A percentile compares a stretch with the other conserved stretches of the same genome.
Evolutionary conservation across 2,329 filamentous ascomycete species (phyloP).

Genomic region (Lecanicillium sp.): DNA sequence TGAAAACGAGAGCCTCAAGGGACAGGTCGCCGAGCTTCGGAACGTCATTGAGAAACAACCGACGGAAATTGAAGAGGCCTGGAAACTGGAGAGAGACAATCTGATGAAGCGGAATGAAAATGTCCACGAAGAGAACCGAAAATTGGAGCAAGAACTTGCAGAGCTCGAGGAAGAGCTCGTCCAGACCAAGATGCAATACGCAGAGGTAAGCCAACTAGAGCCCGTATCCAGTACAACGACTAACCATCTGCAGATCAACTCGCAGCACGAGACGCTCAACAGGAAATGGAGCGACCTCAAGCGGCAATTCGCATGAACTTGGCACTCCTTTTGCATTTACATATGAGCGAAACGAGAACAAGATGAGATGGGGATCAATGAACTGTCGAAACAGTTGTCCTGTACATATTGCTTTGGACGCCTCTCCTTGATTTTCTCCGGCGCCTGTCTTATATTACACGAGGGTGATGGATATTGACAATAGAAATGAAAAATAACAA

Average conservation of each 20-base stretch:
- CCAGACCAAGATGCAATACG: constrained; percentile 88
- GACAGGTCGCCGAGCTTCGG: constrained; percentile 79
- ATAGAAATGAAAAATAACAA: neutral
- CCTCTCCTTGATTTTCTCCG: too few species aligned
- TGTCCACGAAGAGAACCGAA: constrained; percentile 88
- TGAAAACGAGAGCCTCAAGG: constrained; percentile 79
- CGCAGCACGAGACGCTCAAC: constrained; percentile 63
- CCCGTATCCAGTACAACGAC: neutral
- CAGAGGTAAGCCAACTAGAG: constrained; percentile 63
- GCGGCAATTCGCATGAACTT: constrained; percentile 45
- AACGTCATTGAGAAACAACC: constrained; percentile 86
- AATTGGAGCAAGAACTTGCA: constrained; percentile 79
- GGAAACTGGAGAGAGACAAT: constrained; percentile 80
- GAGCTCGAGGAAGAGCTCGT: constrained; percentile 93
- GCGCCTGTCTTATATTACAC: constrained; percentile 1
- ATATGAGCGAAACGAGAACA: neutral
- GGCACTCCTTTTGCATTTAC: neutral
- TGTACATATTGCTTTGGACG: constrained; percentile 11
- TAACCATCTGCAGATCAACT: constrained; percentile 52
- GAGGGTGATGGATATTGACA: neutral
- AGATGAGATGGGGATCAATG: neutral
- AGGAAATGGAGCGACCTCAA: constrained; percentile 74
- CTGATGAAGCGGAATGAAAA: constrained; percentile 90
- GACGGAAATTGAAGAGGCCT: constrained; percentile 73
- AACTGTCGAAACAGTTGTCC: constrained; percentile 3